Base-by-base conservation (phyloP, 208 protist genomes). In the Crithidia expoeki region DNA sequence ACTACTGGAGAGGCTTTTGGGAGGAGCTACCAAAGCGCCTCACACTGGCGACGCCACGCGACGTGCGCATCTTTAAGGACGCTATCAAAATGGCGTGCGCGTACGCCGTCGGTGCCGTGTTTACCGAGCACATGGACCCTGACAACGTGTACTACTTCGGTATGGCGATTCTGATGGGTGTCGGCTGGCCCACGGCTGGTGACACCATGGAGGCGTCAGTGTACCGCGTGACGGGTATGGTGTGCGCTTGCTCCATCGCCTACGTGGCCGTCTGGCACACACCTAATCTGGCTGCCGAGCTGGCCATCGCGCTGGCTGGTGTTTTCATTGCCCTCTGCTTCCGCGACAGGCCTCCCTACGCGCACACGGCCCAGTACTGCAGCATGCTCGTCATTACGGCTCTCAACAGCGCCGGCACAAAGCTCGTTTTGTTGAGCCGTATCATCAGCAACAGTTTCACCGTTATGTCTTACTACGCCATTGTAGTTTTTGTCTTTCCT, bases 31-130 rank as follows among this genome's bases (percentile, higher is more conserved):
- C 83, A 4, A 81, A 80, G 42, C 81, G 83, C 21, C 23, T 90
- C 5, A 87, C 83, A 23, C 64, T 89, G 12, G 82, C 81, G 17
- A 88, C 87, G 19, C 79, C 83, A 12, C 74, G 76, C 28, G 87
- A 93, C 76, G 80, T 93, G 17, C 83, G 87, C 14, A 27, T 93
- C 47, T 70, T 77, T 30, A 93, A 93, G 72, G 84, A 93, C 68
- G 72, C 76, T n/a, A 83, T 89, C 38, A 77, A 78, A 33, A 72
- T 83, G 55, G 65, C 81, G 10, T 74, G 71, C 44, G 87, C 65
- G 46, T 89, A 86, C 64, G 79, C 72, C 5, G 53, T 88, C 2
- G 82, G 74, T n/a, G 75, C 71, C 33, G 56, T 79, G 68, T 88
- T 66, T 51, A 82, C 85, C n/a, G 52, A 76, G 9, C 75, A 87